Evolutionary conservation across 1,284 basidiomycete genomes (phyloP).

Genomic region (Mycosarcoma maydis): DNA sequence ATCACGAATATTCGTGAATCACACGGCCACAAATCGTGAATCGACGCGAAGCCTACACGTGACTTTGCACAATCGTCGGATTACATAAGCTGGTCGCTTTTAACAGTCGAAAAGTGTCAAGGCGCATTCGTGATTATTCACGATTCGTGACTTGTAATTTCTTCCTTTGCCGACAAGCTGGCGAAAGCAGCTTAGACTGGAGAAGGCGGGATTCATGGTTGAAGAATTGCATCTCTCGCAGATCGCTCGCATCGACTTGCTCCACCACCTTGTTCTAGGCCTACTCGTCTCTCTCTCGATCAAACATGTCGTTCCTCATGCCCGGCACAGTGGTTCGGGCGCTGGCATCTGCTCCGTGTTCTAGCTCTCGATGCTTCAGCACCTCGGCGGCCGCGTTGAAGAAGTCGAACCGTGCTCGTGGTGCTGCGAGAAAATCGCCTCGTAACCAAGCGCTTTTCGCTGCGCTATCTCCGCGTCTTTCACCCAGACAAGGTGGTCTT

Average conservation of each 20-base stretch:
- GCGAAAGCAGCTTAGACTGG: no score
- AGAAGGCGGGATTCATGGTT: no score
- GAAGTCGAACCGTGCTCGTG: constrained; percentile 53
- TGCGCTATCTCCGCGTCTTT: constrained; percentile 22
- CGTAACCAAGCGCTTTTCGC: constrained; percentile 40
- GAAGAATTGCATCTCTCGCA: no score
- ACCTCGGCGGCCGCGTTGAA: constrained; percentile 29
- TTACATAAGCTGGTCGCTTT: no score
- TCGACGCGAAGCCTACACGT: constrained; percentile 29
- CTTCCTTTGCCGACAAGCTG: constrained; percentile 10
- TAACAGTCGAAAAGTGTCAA: neutral
- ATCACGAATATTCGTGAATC: no score
- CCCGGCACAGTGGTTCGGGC: constrained; percentile 8
- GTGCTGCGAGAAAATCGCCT: constrained; percentile 45
- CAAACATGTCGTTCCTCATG: constrained; percentile 20
- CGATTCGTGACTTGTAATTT: neutral
- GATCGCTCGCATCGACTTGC: no score
- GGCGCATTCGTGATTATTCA: no score
- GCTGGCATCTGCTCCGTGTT: constrained; percentile 20
- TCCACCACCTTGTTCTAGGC: no score
- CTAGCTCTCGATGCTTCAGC: constrained; percentile 35
- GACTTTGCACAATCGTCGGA: constrained; percentile 6
- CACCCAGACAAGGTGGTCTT: constrained; percentile 17
- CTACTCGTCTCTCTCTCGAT: no score
- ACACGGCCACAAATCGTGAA: no score